These are phyloP conservation scores for Pontederia paniculata DNA, from an alignment of 176 grass and related monocot genomes.

Conservation along the genomic window DNA sequence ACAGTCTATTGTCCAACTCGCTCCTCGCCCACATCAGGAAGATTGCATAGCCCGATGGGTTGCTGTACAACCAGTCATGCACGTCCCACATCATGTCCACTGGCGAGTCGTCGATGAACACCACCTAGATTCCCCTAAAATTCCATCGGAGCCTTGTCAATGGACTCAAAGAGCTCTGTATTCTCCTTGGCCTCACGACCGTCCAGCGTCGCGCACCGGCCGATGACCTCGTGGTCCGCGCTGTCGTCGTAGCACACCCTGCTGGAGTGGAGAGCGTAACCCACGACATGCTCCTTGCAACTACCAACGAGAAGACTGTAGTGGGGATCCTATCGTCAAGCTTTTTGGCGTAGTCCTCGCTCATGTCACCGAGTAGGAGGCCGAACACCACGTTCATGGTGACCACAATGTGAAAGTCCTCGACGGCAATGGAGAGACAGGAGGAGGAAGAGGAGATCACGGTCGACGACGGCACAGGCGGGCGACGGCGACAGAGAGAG, in stretches of 20 bases:
- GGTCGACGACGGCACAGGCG: no score
- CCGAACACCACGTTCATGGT: no score
- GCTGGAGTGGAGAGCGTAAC: no score
- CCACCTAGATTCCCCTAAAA: conserved; percentile 61
- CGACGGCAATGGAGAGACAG: no score
- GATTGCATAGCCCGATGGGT: neutral
- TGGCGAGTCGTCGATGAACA: conserved; percentile 46
- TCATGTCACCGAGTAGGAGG: no score
- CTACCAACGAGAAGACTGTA: no score
- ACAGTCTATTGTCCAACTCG: conserved; percentile 6
- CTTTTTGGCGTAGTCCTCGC: no score
- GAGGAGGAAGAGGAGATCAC: no score
- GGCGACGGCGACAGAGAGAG: no score
- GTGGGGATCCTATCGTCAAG: no score
- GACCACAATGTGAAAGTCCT: no score
- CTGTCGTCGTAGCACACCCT: neutral
- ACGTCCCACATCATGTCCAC: conserved; percentile 96
- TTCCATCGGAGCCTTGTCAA: conserved; percentile 74
- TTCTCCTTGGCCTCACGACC: conserved; percentile 23
- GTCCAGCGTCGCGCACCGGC: conserved; percentile 1
- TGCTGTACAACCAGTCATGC: conserved; percentile 75
- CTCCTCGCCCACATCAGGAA: conserved; percentile 4
- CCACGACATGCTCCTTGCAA: no score
- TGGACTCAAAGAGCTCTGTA: conserved; percentile 46
- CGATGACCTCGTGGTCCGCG: conserved; percentile 2